Evolutionary conservation across 495 filamentous ascomycete species (phyloP).

Genomic region (Trypethelium eluteriae): DNA sequence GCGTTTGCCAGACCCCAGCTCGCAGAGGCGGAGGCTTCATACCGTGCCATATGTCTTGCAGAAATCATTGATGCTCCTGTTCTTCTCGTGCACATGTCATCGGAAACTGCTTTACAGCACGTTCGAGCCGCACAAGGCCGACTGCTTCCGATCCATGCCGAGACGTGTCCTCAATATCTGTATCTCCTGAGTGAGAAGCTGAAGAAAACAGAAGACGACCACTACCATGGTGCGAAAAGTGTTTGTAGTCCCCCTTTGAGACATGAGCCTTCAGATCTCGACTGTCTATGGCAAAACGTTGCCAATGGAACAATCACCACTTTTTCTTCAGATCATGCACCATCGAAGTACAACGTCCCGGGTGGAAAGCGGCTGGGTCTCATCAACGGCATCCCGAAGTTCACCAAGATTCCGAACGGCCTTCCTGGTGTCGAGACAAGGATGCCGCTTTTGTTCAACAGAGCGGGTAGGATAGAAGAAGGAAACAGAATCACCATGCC

Average conservation of each 20-base stretch:
- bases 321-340: slow-evolving; percentile 50
- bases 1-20: slow-evolving; percentile 46
- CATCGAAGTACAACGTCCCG: slow-evolving; percentile 45
- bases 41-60: slow-evolving; percentile 49
- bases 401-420: slow-evolving; percentile 52
- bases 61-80: slow-evolving; percentile 50
- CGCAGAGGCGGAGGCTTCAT: slow-evolving; percentile 51
- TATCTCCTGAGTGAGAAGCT: slow-evolving; percentile 43
- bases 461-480: slow-evolving; percentile 13
- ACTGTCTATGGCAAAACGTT: slow-evolving; percentile 32
- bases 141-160: slow-evolving; percentile 51
- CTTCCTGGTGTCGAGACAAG: slow-evolving; percentile 55
- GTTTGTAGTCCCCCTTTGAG: slow-evolving; percentile 35
- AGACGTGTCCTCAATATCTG: slow-evolving; percentile 62
- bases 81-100: slow-evolving; percentile 53
- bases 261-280: slow-evolving; percentile 29
- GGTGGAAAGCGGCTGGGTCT: slow-evolving; percentile 45
- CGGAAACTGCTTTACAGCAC: slow-evolving; percentile 42
- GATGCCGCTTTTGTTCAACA: slow-evolving; percentile 37
- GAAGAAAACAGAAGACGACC: slow-evolving; percentile 43
- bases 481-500: slow-evolving; percentile 37
- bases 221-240: slow-evolving; percentile 43
- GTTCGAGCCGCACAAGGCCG: slow-evolving; percentile 50
- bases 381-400: slow-evolving; percentile 40
- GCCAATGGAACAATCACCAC: slow-evolving; percentile 45